A percentile compares a stretch with the other conserved stretches of the same genome.
Conservation (phyloP, 805 yeast genomes). For the Ogataea neopini region DNA sequence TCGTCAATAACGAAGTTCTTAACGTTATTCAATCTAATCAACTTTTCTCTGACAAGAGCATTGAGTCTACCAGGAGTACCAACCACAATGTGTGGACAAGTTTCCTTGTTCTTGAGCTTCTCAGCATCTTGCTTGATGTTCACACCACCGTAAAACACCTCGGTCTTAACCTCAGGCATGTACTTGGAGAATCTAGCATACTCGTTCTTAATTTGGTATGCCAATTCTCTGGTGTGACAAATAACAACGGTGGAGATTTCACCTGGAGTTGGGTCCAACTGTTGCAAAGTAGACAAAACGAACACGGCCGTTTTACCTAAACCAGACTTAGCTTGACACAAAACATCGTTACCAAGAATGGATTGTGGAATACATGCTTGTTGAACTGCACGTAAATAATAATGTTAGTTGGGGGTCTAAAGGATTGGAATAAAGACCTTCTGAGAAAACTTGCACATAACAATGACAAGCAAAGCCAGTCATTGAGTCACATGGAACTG, state of each 20-base stretch:
- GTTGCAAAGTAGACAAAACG: conserved; percentile 93
- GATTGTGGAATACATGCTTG: conserved; percentile 98
- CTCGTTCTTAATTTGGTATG: conserved; percentile 97
- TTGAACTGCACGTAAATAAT: conserved; percentile 58
- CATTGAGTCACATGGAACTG: no score
- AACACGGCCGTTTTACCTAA: conserved; percentile 98
- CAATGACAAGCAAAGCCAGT: no score
- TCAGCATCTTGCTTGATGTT: conserved; percentile 84
- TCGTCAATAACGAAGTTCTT: conserved; percentile 96
- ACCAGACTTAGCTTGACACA: conserved; percentile 99
- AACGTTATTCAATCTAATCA: conserved; percentile 80
- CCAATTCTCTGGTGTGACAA: conserved; percentile 98
- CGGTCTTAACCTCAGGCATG: conserved; percentile 96
- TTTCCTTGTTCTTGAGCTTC: conserved; percentile 84
- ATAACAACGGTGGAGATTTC: conserved; percentile 92
- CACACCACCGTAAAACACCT: conserved; percentile 96
- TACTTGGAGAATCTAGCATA: conserved; percentile 96
- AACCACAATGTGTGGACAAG: conserved; percentile 94
- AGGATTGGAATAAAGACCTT: not conserved
- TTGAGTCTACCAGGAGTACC: conserved; percentile 98
- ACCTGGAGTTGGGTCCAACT: conserved; percentile 96
- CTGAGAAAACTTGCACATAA: conserved; percentile 5
- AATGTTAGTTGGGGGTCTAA: conserved; percentile 13
- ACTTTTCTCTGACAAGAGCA: conserved; percentile 90
- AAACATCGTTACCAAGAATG: conserved; percentile 94